Percentiles rank a stretch among this genome's conserved stretches.
phyloP scores from a whole-genome alignment of 768 basidiomycete species.

The Mycena leptocephala region DNA sequence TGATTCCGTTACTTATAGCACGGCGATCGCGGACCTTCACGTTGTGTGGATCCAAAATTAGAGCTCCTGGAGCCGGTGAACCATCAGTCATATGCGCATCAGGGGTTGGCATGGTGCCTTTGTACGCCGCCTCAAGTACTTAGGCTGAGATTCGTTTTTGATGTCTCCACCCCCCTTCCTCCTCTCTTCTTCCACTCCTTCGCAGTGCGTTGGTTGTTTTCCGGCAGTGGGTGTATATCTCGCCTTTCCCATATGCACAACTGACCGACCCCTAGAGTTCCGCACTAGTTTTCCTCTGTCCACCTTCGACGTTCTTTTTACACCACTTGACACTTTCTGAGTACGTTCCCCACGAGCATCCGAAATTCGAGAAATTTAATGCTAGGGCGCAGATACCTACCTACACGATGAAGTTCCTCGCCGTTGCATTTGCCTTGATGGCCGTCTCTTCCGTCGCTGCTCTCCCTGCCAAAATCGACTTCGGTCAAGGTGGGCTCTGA shows the following conservation, averaged over 20 bases:
- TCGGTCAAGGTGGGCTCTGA: background rate
- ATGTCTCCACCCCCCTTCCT: conserved; percentile 6
- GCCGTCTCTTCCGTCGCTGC: conserved; percentile 24
- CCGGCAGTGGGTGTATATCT: conserved; percentile 10
- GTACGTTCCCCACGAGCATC: background rate
- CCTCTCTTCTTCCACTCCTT: conserved; percentile 28
- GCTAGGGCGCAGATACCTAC: background rate
- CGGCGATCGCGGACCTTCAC: too few relatives aligned
- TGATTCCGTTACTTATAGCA: too few relatives aligned
- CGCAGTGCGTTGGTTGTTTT: conserved; percentile 32
- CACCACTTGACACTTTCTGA: conserved; percentile 14
- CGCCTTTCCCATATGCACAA: background rate
- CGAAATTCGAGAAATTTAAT: background rate
- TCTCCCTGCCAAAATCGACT: background rate
- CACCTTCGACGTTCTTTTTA: conserved; percentile 24
- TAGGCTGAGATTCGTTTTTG: background rate
- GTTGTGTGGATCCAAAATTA: too few relatives aligned
- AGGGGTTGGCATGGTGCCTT: conserved; percentile 22
- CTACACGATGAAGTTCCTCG: conserved; percentile 31
- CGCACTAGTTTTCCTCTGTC: conserved; percentile 13
- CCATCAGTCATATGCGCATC: too few relatives aligned
- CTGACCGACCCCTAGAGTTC: background rate
- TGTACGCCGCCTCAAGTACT: conserved; percentile 17
- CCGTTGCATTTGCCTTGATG: conserved; percentile 30
- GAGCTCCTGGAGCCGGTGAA: too few relatives aligned